Percentiles rank a stretch among this genome's conserved stretches.
Conservation (phyloP, 139 green algal species). For the Chlorella sp. region DNA sequence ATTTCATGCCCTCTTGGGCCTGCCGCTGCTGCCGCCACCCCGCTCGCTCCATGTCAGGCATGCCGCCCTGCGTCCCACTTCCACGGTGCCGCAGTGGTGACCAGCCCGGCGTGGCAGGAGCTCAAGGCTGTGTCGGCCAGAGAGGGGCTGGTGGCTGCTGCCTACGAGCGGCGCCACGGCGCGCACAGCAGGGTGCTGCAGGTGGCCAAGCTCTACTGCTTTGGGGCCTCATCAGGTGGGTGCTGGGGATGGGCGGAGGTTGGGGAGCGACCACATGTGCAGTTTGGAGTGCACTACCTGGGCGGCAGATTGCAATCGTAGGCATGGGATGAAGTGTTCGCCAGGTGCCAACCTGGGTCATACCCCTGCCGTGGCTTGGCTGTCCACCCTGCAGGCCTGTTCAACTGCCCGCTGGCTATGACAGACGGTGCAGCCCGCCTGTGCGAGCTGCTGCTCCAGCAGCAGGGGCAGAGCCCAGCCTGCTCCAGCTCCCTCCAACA, state of each 20-base stretch:
- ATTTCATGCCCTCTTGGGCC: too few relatives aligned
- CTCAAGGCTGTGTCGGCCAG: constrained; percentile 18
- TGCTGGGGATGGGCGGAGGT: too few relatives aligned
- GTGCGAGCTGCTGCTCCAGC: constrained; percentile 15
- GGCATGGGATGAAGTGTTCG: too few relatives aligned
- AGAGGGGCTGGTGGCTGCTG: constrained; percentile 29
- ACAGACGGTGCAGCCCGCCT: constrained; percentile 31
- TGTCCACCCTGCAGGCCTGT: constrained; percentile 28
- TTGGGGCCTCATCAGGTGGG: constrained; percentile 14
- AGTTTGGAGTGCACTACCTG: too few relatives aligned
- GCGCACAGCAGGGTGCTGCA: constrained; percentile 15
- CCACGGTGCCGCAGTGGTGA: not conserved
- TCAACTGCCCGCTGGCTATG: constrained; percentile 43
- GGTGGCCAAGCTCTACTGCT: constrained; percentile 36
- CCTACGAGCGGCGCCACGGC: constrained; percentile 31
- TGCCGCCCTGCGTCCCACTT: not conserved
- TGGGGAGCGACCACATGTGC: too few relatives aligned
- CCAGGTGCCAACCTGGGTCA: too few relatives aligned
- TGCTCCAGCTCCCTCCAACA: not conserved
- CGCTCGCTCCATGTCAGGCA: too few relatives aligned
- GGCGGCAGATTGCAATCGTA: too few relatives aligned
- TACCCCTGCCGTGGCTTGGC: too few relatives aligned
- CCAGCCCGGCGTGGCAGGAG: not conserved
- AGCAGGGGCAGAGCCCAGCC: not conserved
- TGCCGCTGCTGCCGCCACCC: too few relatives aligned